Evolutionary conservation across 306 rosid species (phyloP).

Genomic region (Fagus crenata): DNA sequence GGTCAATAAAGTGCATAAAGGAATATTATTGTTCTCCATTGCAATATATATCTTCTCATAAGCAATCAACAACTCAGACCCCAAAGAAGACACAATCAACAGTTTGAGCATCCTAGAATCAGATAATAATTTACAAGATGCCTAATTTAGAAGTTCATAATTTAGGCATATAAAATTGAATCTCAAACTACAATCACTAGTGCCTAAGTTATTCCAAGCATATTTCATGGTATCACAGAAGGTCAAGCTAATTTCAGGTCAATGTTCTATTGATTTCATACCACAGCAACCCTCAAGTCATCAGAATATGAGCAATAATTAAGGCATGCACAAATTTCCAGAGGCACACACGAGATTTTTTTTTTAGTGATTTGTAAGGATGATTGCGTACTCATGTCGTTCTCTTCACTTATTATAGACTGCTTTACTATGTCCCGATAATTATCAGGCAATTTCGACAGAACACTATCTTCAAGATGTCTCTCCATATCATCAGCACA

Average conservation of each 20-base stretch:
- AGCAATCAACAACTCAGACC: not conserved
- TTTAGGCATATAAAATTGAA: not conserved
- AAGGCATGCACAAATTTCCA: not conserved
- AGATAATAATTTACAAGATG: not conserved
- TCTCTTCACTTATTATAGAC: conserved; percentile 77
- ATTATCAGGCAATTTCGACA: conserved; percentile 70
- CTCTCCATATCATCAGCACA: conserved; percentile 61
- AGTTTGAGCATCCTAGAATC: not conserved
- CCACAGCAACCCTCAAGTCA: not conserved
- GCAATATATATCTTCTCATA: not conserved
- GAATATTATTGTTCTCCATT: not conserved
- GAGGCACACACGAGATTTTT: not conserved
- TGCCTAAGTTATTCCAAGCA: not conserved
- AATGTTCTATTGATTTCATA: not conserved
- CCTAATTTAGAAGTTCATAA: not conserved
- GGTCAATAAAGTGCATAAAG: not conserved
- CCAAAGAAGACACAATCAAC: not conserved
- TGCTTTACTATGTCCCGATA: conserved; percentile 68
- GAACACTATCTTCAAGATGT: conserved; percentile 72
- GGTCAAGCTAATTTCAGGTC: not conserved
- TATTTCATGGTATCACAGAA: not conserved
- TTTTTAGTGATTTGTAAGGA: conserved; percentile 14
- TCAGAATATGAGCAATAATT: not conserved
- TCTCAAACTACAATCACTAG: not conserved
- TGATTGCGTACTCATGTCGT: conserved; percentile 74